These are phyloP conservation scores for Dovyalis caffra DNA, from an alignment of 345 rosid genomes.

Conservation along the genomic window DNA sequence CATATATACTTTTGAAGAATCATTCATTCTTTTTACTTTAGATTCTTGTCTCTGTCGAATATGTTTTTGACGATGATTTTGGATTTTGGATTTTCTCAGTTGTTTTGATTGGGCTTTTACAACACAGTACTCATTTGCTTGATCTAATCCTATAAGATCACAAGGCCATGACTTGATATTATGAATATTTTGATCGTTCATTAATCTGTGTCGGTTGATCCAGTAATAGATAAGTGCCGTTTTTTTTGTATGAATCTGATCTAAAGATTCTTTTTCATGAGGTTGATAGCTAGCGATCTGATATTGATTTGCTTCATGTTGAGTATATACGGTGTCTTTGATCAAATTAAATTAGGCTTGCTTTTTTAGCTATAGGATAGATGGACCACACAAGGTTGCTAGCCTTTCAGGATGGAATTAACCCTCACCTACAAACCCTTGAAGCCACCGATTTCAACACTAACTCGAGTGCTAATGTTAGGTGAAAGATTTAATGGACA, in stretches of 20 bases:
- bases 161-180: neutral
- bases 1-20: neutral
- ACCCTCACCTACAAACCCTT: neutral
- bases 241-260: neutral
- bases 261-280: neutral
- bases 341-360: neutral
- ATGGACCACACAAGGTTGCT: slow-evolving; percentile 33
- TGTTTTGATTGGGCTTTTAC: no score
- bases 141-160: neutral
- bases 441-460: neutral
- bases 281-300: neutral
- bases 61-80: no score
- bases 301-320: neutral
- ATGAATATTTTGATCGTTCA: neutral
- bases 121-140: no score
- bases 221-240: slow-evolving; percentile 5
- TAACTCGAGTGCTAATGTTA: slow-evolving; percentile 15
- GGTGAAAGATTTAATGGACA: slow-evolving; percentile 23
- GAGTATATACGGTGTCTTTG: neutral
- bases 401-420: neutral
- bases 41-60: no score
- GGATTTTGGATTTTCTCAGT: no score
- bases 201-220: slow-evolving; percentile 7
- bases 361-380: neutral
- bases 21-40: neutral